Evolutionary conservation across 1,284 basidiomycete species (phyloP).

Genomic region (Inonotus obliquus): DNA sequence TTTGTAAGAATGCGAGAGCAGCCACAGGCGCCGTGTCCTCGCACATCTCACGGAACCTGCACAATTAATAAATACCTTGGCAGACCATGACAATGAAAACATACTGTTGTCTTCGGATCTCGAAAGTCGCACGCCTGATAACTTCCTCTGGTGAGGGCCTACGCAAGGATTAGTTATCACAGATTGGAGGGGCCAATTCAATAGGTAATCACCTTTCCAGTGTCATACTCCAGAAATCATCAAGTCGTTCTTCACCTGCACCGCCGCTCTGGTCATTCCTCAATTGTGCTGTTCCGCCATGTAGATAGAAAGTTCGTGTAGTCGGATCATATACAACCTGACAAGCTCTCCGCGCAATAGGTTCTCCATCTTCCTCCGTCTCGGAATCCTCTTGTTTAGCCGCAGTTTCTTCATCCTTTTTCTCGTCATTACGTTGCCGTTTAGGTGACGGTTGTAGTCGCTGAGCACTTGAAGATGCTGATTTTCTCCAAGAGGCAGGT

Average conservation of each 20-base stretch:
- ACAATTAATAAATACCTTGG: background rate
- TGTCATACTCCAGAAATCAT: slow-evolving; percentile 74
- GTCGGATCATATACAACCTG: slow-evolving; percentile 66
- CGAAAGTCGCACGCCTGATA: slow-evolving; percentile 53
- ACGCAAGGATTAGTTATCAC: background rate
- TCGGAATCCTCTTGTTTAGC: slow-evolving; percentile 15
- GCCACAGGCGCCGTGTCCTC: slow-evolving; percentile 57
- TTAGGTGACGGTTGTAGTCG: background rate
- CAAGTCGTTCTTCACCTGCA: slow-evolving; percentile 45
- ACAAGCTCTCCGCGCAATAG: slow-evolving; percentile 63
- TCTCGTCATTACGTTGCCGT: slow-evolving; percentile 13
- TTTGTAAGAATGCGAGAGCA: slow-evolving; percentile 67
- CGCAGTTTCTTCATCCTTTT: slow-evolving; percentile 1
- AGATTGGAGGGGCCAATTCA: background rate
- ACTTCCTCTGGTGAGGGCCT: slow-evolving; percentile 58
- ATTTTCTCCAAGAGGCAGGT: background rate
- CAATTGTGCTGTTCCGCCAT: slow-evolving; percentile 63
- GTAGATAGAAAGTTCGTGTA: slow-evolving; percentile 55
- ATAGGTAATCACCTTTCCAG: slow-evolving; percentile 47
- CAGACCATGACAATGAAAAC: background rate
- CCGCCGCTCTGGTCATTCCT: slow-evolving; percentile 8
- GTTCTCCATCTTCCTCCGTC: slow-evolving; percentile 30
- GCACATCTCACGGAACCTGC: slow-evolving; percentile 76
- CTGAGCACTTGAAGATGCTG: background rate
- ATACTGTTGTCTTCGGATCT: slow-evolving; percentile 65